Evolutionary conservation across 257 asterid species (phyloP).

Genomic region (Oldenlandia corymbosa): DNA sequence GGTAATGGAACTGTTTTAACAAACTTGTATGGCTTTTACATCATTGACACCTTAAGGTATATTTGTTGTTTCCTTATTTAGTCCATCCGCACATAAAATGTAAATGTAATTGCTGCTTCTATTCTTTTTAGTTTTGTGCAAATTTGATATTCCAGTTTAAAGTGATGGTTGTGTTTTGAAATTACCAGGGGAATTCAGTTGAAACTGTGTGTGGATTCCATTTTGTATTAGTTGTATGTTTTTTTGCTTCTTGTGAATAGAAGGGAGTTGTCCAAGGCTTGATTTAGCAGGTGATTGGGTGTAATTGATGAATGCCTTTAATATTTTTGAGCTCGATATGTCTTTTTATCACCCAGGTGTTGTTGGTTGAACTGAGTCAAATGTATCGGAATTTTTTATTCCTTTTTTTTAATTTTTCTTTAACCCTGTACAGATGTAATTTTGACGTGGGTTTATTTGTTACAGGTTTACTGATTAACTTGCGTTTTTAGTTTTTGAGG

Average conservation of each 20-base stretch:
- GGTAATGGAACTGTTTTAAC: constrained; percentile 2
- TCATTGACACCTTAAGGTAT: not conserved
- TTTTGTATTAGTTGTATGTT: not conserved
- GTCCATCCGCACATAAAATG: not conserved
- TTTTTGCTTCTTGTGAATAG: not conserved
- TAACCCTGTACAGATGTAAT: not conserved
- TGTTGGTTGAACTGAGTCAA: not conserved
- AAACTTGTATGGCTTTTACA: not conserved
- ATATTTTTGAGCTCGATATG: not conserved
- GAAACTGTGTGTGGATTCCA: not conserved
- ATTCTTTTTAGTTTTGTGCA: not conserved
- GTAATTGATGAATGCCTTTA: not conserved
- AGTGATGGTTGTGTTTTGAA: no score
- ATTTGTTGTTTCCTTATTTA: constrained; percentile 1
- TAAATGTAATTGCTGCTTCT: no score
- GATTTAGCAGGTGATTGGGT: not conserved
- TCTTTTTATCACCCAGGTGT: not conserved
- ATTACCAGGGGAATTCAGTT: no score
- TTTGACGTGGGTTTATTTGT: constrained; percentile 12
- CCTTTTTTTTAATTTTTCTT: not conserved
- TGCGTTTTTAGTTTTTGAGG: constrained; percentile 12
- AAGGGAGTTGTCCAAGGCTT: not conserved
- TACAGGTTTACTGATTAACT: constrained; percentile 21
- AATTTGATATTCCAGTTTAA: not conserved
- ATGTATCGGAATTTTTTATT: not conserved